Percentiles rank a stretch among this genome's conserved stretches.
Evolutionary conservation across 257 asterid genomes (phyloP).

Genomic region (Nicotiana sylvestris): DNA sequence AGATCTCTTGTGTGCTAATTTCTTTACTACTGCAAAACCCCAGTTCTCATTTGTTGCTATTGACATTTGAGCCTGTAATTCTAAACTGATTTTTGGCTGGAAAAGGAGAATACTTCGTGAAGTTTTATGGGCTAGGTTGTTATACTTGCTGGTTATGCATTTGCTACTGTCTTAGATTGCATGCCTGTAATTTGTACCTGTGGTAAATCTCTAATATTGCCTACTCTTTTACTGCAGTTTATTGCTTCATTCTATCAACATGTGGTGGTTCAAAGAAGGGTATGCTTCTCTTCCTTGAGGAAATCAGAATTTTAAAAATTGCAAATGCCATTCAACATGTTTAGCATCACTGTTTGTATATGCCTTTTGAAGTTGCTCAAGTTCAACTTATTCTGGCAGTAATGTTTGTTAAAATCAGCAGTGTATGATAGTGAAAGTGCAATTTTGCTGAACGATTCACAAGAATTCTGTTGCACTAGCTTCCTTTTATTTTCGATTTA

Average conservation of each 20-base stretch:
- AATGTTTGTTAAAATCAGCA: neutral
- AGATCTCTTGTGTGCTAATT: neutral
- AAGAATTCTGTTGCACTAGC: neutral
- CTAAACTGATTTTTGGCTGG: neutral
- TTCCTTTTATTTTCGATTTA: neutral
- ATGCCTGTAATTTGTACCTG: conserved; percentile 10
- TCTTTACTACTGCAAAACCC: neutral
- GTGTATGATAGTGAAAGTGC: neutral
- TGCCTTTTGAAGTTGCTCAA: neutral
- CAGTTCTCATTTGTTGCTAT: neutral
- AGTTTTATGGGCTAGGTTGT: neutral
- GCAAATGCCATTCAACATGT: neutral
- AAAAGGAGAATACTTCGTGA: neutral
- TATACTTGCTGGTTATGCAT: neutral
- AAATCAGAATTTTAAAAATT: neutral
- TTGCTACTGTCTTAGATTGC: neutral
- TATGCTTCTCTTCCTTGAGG: conserved; percentile 27
- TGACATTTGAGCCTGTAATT: neutral
- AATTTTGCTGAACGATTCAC: neutral
- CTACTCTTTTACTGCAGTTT: conserved; percentile 53
- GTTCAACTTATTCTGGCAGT: neutral
- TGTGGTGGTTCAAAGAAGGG: conserved; percentile 95
- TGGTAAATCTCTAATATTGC: neutral
- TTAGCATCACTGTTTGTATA: neutral
- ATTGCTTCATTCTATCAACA: conserved; percentile 95